Evolutionary conservation across 768 basidiomycete species (phyloP), one percentile per base, ranked within the genome.

Genomic region (Imleria badia): DNA sequence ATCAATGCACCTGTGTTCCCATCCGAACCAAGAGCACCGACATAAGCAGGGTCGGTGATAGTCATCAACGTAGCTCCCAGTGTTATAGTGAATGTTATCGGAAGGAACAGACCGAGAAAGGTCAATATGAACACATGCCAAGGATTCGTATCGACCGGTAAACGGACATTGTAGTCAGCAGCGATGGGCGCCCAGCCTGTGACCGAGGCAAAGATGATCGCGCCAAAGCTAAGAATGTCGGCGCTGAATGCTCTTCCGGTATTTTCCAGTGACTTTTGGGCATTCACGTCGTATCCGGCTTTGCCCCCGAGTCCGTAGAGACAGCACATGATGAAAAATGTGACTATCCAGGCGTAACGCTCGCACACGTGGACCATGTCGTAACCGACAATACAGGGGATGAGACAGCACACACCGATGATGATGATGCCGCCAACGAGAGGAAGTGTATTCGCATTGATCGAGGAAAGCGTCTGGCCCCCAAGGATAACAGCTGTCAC

Each of bases 281-380:
- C 74, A 34, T 67, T 66, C 11, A 76, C 64, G 40, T 81, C 70
- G 58, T 76, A 82, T 15, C 80, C 78, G 0, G 75, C 77, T 20
- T 75, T 67, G 34, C 71, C 70, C 3, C 78, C 82, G 5, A 84
- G 69, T 10, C 80, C 82, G 59, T 75, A 79, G 35, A 83, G 74
- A 61, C 78, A 77, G 48, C 76, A 72, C 73, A 81, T 76, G 62
- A 82, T 72, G 60, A 79, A 66, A 40, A 75, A 65, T 15, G 69
- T 69, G 26, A 75, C 60, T 5, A 80, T 75, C 83, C 83, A 84
- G 2, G 81, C 79, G 54, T 81, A 84, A 14, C 81, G 75, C 55
- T 83, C 82, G 61, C 77, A 83, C 51, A 70, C 54, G 53, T 80
- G 78, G 17, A 81, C 70, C 58, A 76, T 61, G 52, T 79, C 57